Base-by-base conservation (phyloP, 345 rosid genomes). In the Hypericum androsaemum region DNA sequence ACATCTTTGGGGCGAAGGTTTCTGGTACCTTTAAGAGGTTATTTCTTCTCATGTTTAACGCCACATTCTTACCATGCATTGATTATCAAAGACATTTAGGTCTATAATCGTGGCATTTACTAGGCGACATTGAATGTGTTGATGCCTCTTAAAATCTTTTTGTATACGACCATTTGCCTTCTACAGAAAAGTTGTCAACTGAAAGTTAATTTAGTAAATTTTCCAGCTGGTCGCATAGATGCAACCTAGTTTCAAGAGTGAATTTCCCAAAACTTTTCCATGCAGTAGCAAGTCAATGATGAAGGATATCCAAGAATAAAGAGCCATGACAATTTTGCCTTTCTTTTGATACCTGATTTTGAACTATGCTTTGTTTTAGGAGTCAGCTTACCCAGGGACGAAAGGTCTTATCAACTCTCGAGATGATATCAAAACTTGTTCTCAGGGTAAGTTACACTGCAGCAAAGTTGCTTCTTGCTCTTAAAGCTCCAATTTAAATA, bases 11-110 rank as follows among this genome's bases (percentile, higher is more conserved):
- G 48, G 95, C 98, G 64, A 90, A 90, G 79, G 71, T 87, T 70
- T 90, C 98, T 43, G 98, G 98, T 62, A 84, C 96, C 74, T 84
- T 87, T 71, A 84, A 83, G 78, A 90, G 96, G 98, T 90, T 74
- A 57, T 69, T 37, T 37, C 13, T 32, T 38, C 6, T 48, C 11
- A 16, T 58, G 32, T 22, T 58, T 64, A 39, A 16, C 69, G 54
- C 43, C 11, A 36, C 22, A 41, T 41, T 39, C 41, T 46, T 53
- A 35, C 50, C 47, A 39, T 50, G 11, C 53, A 47, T 54, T 39
- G 12, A 17, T 17, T 12, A 32, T 5, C n/a, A 22, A 39, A 10
- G 40, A 28, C 15, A 44, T 10, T 7, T 32, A 56, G 37, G 35
- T 13, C 42, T 37, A 46, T 12, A 57, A 35, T 38, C 37, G 1